These are phyloP conservation scores for Cyphellophora attinorum DNA, from an alignment of 2,329 filamentous ascomycete genomes.

Conservation along the genomic window DNA sequence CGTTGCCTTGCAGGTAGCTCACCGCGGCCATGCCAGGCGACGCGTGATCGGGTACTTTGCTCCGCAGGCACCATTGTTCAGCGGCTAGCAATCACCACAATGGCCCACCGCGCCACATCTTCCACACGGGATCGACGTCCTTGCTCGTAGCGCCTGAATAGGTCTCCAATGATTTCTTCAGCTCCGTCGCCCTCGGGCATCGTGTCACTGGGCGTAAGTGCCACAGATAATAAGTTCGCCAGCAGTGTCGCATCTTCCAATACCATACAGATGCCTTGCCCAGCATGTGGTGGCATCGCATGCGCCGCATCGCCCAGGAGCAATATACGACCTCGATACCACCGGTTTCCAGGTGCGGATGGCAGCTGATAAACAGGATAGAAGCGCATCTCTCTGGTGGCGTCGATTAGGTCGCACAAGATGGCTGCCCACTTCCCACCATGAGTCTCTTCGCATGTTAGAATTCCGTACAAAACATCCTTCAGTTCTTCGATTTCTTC, in stretches of 20 bases:
- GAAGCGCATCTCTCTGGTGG: constrained; percentile 21
- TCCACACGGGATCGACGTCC: no score
- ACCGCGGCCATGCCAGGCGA: no score
- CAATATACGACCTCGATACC: constrained; percentile 16
- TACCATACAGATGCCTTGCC: constrained; percentile 13
- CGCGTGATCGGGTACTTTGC: no score
- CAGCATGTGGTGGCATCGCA: constrained; percentile 14
- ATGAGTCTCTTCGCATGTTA: constrained; percentile 18
- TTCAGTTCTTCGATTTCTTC: constrained; percentile 22
- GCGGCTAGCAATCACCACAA: no score
- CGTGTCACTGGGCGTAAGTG: no score
- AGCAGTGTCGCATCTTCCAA: constrained; percentile 12
- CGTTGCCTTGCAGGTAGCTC: no score
- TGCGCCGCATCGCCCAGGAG: constrained; percentile 14
- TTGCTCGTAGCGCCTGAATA: no score
- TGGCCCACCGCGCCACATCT: no score
- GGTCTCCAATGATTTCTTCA: no score
- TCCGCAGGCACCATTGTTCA: no score
- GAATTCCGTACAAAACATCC: constrained; percentile 14
- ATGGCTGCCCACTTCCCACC: constrained; percentile 20
- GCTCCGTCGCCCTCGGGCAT: no score
- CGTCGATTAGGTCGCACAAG: constrained; percentile 12
- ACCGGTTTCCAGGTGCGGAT: constrained; percentile 22
- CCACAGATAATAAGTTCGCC: no score
- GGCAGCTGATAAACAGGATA: constrained; percentile 29